Base-by-base conservation (phyloP, 257 asterid genomes). In the Salvia rosmarinus region DNA sequence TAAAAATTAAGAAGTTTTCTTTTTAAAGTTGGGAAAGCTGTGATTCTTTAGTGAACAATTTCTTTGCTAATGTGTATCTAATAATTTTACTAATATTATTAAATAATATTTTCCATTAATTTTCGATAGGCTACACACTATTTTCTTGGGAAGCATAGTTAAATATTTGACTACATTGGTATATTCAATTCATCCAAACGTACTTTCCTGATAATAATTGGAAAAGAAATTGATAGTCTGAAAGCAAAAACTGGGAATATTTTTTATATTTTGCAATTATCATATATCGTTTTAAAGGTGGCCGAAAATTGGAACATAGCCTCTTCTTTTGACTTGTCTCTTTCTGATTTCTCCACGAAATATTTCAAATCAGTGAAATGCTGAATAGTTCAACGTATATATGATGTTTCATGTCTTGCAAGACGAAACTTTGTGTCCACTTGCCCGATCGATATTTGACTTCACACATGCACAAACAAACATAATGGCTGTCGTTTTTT, bases 361-460 rank as follows among this genome's bases (percentile, higher is more conserved):
- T 44, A 62, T 62, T 62, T 68, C 46, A 59, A 32, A 52, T 17
- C 10, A 39, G 13, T 43, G 39, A 23, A 59, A 30, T 30, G 47
- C 28, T 60, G 69, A 71, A 60, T 49, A 60, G 10, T 60, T 71
- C 76, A 59, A 71, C 17, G 1, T 30, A n/a, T n/a, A n/a, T n/a
- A 9, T 17, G 9, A 0, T 8, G 12, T 35, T 68, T 52, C 62
- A 4, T 42, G 28, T 37, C 35, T 37, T 54, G 0, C 20, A 4
- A 4, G 40, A 35, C 43, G 11, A 37, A 9, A 8, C 13, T 39
- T 39, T 6, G 1, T n/a, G 8, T 16, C 30, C 10, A 28, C 40
- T 58, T 58, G 64, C 64, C 12, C 12, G 1, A 25, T 25, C 30
- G 2, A 55, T 10, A 6, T 34, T 32, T 59, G 28, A 59, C 47